Base-by-base conservation (phyloP, 305 asterid species). In the Fraxinus sp. region DNA sequence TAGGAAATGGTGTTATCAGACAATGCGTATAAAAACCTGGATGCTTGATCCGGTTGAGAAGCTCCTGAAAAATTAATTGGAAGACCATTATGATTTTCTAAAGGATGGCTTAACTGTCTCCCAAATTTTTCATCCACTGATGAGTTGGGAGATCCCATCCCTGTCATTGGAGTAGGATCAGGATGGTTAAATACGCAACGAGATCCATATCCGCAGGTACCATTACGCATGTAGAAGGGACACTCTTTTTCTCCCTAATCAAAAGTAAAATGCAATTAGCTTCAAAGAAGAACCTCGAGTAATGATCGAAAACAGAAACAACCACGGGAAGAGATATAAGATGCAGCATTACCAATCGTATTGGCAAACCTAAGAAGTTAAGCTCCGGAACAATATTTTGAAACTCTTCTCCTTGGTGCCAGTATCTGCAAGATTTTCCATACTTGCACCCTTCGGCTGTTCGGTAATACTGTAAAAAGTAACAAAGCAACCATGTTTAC, bases 201-300 rank as follows among this genome's bases (percentile, higher is more conserved):
- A 55, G 80, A 52, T 35, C 91, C 90, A 71, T 86, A 89, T 66
- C 84, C 84, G 80, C 91, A 89, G 33, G 84, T 76, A 62, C 91
- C 91, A 36, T 35, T 71, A 44, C 88, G 90, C 89, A 89, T 83
- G 85, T 81, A 89, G 88, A 52, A 82, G 20, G 78, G 85, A 74
- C 91, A 87, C 75, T 85, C 90, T 83, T 87, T 87, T 87, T 59
- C 84, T 78, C 90, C 91, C 91, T 87, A 74, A 74, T 79, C 28
- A 76, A 76, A 82, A 73, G 36, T 9, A 72, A 14, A 18, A 55
- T 13, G 32, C 5, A 78, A 9, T 7, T 73, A 80, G 66, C 79
- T 26, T 57, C 76, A 75, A 46, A 44, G 32, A 68, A 52, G 26
- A 32, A 26, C 81, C 57, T 77, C 57, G 9, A 9, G 33, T 30